Percentiles rank a stretch among this genome's conserved stretches.
Evolutionary conservation across 352 stramenopile species (phyloP).

Genomic region (Stephanocyclus meneghinianus): DNA sequence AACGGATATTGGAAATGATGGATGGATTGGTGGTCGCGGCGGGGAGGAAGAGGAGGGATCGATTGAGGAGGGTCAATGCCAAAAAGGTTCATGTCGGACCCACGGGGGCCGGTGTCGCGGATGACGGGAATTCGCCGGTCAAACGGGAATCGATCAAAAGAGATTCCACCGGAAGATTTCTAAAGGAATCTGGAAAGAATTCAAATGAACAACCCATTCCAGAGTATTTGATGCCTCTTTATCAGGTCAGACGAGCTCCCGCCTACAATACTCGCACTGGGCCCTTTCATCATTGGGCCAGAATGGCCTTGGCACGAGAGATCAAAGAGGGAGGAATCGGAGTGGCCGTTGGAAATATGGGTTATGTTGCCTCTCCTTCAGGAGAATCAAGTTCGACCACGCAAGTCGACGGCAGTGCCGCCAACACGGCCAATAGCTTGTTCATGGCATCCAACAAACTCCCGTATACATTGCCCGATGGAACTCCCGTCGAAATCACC

Average conservation of each 20-base stretch:
- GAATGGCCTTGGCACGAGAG: constrained; percentile 62
- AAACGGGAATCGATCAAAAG: constrained; percentile 18
- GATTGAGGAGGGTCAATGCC: constrained; percentile 29
- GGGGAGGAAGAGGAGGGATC: constrained; percentile 41
- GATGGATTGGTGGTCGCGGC: constrained; percentile 31
- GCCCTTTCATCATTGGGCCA: constrained; percentile 55
- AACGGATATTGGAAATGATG: constrained; percentile 40
- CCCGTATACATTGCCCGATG: constrained; percentile 70
- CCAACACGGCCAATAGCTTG: constrained; percentile 21
- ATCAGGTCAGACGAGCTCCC: constrained; percentile 55
- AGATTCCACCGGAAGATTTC: constrained; percentile 33
- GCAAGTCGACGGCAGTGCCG: neutral
- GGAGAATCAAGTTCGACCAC: neutral
- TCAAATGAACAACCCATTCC: constrained; percentile 8
- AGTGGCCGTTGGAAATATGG: constrained; percentile 52
- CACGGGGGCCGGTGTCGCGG: neutral
- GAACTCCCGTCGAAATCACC: constrained; percentile 65
- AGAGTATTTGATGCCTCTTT: constrained; percentile 64
- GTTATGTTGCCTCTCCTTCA: constrained; percentile 26
- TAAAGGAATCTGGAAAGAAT: constrained; percentile 18
- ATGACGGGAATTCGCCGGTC: neutral
- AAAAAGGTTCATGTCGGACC: neutral
- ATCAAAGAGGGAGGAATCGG: constrained; percentile 65
- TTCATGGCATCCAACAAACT: constrained; percentile 16
- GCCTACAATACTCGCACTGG: constrained; percentile 32